Base-by-base conservation (phyloP, 345 rosid genomes). In the Lepidium africanum region DNA sequence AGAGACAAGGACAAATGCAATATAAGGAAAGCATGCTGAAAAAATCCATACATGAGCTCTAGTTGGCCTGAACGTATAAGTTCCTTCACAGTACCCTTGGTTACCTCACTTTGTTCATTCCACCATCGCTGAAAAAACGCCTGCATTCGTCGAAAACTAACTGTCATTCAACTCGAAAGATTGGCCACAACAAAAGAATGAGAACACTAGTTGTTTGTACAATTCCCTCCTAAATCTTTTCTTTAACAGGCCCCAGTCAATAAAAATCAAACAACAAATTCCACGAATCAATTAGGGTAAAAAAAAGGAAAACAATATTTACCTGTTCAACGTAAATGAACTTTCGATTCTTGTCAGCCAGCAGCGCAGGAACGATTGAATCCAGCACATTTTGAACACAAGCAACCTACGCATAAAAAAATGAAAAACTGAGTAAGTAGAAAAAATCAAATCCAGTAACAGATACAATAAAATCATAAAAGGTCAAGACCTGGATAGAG, bases 51-150 rank as follows among this genome's bases (percentile, higher is more conserved):
- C 98, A 87, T 86, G 77, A 85, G 84, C 79, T 93, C 98, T 9
- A 93, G 86, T 62, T 93, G 98, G 82, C 97, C 97, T 48, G 83
- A 85, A 69, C 74, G 72, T 38, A 93, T 76, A 40, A 93, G 76
- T 59, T 83, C 73, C 83, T 77, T 88, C 73, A 85, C 89, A 47
- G 77, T 63, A 43, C 54, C 59, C 78, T 90, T 82, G 72, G 80
- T 76, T 21, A 75, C 63, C 55, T 84, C 90, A 38, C 94, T 88
- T 82, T 90, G 98, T 42, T 84, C 87, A 52, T 82, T 82, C 98
- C 97, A 93, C 98, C 98, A 93, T 47, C 97, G 81, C 78, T 87
- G 93, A 80, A 93, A 93, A 81, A 93, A 93, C 36, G 98, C 98
- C 98, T 93, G 76, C 73, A 75, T 61, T 75, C 64, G 60, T 38